Conservation (phyloP, 2,329 filamentous ascomycete species). For the Sporothrix mexicana region DNA sequence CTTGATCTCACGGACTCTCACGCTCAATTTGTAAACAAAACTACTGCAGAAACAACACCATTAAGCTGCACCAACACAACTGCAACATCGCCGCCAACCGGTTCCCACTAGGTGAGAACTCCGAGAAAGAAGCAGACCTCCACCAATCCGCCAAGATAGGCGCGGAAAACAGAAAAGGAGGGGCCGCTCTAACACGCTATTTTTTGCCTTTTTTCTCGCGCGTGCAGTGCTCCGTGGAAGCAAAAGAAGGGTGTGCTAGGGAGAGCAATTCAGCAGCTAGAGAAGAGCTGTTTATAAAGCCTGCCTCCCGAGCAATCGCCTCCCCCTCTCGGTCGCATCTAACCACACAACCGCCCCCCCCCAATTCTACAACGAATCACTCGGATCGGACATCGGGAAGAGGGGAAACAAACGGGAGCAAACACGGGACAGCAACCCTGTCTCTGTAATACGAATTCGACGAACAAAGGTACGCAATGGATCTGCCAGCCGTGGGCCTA, state of each 20-base stretch:
- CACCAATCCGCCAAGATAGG: slow-evolving; percentile 27
- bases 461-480: neutral
- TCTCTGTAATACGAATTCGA: slow-evolving; percentile 1
- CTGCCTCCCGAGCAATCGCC: slow-evolving; percentile 12
- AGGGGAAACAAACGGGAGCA: slow-evolving; percentile 21
- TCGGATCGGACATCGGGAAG: slow-evolving; percentile 27
- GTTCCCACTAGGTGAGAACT: slow-evolving; percentile 17
- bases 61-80: neutral
- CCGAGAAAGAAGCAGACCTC: neutral
- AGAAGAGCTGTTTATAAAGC: slow-evolving; percentile 17
- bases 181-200: slow-evolving; percentile 25
- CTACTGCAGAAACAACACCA: neutral
- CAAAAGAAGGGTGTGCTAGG: neutral
- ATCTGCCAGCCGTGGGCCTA: neutral
- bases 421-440: slow-evolving; percentile 10
- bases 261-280: neutral
- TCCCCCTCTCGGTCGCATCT: slow-evolving; percentile 5
- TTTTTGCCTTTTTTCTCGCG: slow-evolving; percentile 18
- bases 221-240: neutral
- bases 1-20: neutral
- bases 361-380: neutral
- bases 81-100: neutral
- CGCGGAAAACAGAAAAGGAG: slow-evolving; percentile 27
- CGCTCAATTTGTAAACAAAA: neutral
- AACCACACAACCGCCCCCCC: neutral